phyloP scores from a whole-genome alignment of 202 grass and related monocot species.

The Brachypodium distachyon region DNA sequence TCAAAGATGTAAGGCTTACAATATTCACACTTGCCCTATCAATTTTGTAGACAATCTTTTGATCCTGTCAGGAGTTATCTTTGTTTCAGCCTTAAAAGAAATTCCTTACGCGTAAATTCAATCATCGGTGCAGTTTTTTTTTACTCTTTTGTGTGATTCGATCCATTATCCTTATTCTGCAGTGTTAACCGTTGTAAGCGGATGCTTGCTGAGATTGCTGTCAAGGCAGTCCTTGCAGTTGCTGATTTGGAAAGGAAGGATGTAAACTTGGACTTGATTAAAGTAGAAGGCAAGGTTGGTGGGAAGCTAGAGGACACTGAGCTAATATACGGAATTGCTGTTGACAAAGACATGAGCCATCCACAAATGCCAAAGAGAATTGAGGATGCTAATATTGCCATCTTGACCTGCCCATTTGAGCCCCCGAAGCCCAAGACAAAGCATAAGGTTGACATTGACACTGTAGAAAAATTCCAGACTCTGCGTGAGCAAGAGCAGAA shows the following conservation, averaged over 20 bases:
- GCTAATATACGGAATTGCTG: constrained; percentile 59
- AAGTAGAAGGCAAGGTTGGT: constrained; percentile 88
- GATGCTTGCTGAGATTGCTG: constrained; percentile 62
- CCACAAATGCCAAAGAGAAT: too few relatives aligned
- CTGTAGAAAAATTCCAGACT: constrained; percentile 78
- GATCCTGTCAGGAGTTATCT: background rate
- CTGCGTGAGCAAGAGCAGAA: constrained; percentile 62
- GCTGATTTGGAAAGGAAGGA: constrained; percentile 92
- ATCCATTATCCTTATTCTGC: constrained; percentile 19
- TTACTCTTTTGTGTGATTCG: background rate
- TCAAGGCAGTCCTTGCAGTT: constrained; percentile 90
- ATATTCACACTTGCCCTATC: background rate
- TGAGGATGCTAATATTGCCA: too few relatives aligned
- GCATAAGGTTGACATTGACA: constrained; percentile 99
- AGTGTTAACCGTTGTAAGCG: constrained; percentile 82
- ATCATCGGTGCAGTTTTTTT: background rate
- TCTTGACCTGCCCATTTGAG: too few relatives aligned
- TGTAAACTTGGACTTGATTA: constrained; percentile 85
- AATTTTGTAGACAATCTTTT: background rate
- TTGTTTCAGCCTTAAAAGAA: background rate
- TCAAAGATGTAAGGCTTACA: constrained; percentile 66
- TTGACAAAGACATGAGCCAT: too few relatives aligned
- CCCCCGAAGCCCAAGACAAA: constrained; percentile 98
- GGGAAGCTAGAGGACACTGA: constrained; percentile 83
- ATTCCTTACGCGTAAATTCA: background rate